Evolutionary conservation across 352 stramenopile species (phyloP).

Genomic region (Globisporangium sylvaticum): DNA sequence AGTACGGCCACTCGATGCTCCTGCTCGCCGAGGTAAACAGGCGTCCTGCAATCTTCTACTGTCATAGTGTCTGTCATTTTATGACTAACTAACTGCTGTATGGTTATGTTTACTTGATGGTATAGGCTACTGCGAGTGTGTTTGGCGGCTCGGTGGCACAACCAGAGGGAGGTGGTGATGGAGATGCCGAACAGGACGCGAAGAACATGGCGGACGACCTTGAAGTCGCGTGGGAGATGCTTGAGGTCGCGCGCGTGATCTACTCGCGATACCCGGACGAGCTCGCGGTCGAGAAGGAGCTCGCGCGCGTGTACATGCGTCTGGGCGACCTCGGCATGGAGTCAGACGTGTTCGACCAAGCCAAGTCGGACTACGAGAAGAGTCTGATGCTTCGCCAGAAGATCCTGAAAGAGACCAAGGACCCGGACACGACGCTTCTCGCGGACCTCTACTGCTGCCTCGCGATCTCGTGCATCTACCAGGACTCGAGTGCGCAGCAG

Average conservation of each 20-base stretch:
- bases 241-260: constrained; percentile 81
- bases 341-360: constrained; percentile 76
- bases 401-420: constrained; percentile 56
- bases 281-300: constrained; percentile 64
- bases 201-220: constrained; percentile 61
- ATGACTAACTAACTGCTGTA: neutral
- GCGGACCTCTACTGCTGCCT: constrained; percentile 81
- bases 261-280: constrained; percentile 72
- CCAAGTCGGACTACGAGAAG: constrained; percentile 76
- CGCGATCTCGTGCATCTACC: constrained; percentile 84
- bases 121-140: constrained; percentile 42
- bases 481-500: constrained; percentile 36
- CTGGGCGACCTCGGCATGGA: constrained; percentile 80
- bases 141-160: constrained; percentile 41
- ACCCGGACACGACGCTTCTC: constrained; percentile 72
- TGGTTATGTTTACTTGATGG: neutral
- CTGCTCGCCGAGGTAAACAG: constrained; percentile 49
- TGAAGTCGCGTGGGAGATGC: constrained; percentile 84
- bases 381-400: constrained; percentile 66
- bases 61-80: neutral
- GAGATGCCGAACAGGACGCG: constrained; percentile 56
- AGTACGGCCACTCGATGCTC: constrained; percentile 80
- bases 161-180: constrained; percentile 17
- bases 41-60: neutral
- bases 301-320: constrained; percentile 76